Conservation (phyloP, 129 eudicot species). For the sunflower (Helianthus annuus) region HanXRQr2.0-SUNRISE NC_035436.2:27809619-27810118, state of each 20-base stretch:
- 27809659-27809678: conserved; percentile 76
- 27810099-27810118: conserved; percentile 88
- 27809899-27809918: conserved; percentile 91
- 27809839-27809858: conserved; percentile 90
- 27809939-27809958: conserved; percentile 90
- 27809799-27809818: conserved; percentile 93
- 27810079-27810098: conserved; percentile 67
- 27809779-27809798: conserved; percentile 98
- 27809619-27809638: conserved; percentile 50
- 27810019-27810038: conserved; percentile 92
- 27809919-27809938: conserved; percentile 83
- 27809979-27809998: conserved; percentile 61
- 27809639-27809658: conserved; percentile 68
- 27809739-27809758: conserved; percentile 82
- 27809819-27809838: conserved; percentile 79
- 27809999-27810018: conserved; percentile 68
- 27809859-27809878: conserved; percentile 95
- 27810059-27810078: conserved; percentile 95
- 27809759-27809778: conserved; percentile 93
- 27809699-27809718: conserved; percentile 81
- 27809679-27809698: conserved; percentile 83
- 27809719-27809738: conserved; percentile 91
- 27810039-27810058: conserved; percentile 90
- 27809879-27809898: conserved; percentile 97
- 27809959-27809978: conserved; percentile 74